These are phyloP conservation scores for Peniophora sp. DNA, from an alignment of 1,284 basidiomycete species.

Conservation along the genomic window DNA sequence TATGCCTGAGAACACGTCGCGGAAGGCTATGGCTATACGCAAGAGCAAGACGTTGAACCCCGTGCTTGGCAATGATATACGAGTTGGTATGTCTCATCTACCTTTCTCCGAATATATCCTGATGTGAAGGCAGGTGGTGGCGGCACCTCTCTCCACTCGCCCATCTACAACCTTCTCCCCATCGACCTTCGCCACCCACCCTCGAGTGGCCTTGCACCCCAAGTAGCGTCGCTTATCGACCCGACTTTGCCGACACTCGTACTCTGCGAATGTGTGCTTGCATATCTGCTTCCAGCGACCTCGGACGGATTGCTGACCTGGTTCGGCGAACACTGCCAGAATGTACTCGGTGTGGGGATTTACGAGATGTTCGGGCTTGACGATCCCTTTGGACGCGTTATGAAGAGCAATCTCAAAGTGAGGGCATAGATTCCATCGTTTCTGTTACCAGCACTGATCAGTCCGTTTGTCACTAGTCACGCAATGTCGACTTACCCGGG, in stretches of 20 bases:
- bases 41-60: conserved; percentile 56
- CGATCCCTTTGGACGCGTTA: conserved; percentile 82
- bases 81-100: conserved; percentile 28
- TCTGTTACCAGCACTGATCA: too few species aligned
- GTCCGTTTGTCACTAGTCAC: conserved; percentile 46
- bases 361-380: conserved; percentile 89
- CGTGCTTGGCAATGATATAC: conserved; percentile 42
- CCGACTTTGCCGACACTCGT: conserved; percentile 68
- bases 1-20: conserved; percentile 76
- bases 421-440: conserved; percentile 2
- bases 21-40: conserved; percentile 78
- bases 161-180: conserved; percentile 68
- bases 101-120: not conserved
- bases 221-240: conserved; percentile 43
- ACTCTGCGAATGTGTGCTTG: conserved; percentile 87
- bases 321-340: conserved; percentile 57
- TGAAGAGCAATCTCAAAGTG: conserved; percentile 81
- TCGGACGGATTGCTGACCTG: conserved; percentile 62
- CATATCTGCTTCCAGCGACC: conserved; percentile 69
- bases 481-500: conserved; percentile 72
- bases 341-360: conserved; percentile 49
- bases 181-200: conserved; percentile 63
- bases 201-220: conserved; percentile 23
- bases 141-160: conserved; percentile 59
- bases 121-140: conserved; percentile 42